Base-by-base conservation (phyloP, 2,329 filamentous ascomycete genomes). In the Colletotrichum theobromicola region DNA sequence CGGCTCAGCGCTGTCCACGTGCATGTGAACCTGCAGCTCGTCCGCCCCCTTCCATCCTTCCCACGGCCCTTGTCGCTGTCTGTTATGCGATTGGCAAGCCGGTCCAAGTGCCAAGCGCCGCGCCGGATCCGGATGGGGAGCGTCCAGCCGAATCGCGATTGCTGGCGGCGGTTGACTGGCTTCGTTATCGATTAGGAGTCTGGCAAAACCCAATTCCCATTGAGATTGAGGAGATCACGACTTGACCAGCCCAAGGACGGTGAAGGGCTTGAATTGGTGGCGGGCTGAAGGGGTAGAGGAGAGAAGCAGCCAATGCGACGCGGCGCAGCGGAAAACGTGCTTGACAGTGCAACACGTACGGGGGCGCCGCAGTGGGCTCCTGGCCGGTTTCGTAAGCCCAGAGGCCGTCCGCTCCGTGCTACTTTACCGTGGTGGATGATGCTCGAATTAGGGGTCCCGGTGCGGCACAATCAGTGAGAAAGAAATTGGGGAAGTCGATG, bases 51-150 rank as follows among this genome's bases (percentile, higher is more conserved):
- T 50, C 42, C 42, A 18, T 46, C 34, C 32, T 26, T 46, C 26
- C 26, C 50, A 32, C 30, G 18, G 30, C 30, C 32, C 57, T 32
- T 32, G 18, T 34, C 12, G 28, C 16, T 21, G 30, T 32, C 32
- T 32, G 10, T 60, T 60, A 32, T 61, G 66, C 53, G 24, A 72
- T 67, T 61, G 69, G 63, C 50, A 67, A 32, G 28, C 32, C 30
- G 34, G 53, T 69, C 61, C 28, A 50, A 61, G 53, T 71, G 71
- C 68, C 68, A 74, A 74, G 68, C 72, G 32, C 68, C 62, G 72
- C 21, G 62, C 72, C 72, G 72, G 72, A 57, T 60, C 68, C 68
- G 72, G 72, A 74, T 74, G 70, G 34, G 62, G 72, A 74, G 72
- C 62, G 72, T 74, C 62, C 68, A 72, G 26, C 72, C 71, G 71